Conservation (phyloP, 805 yeast genomes). For the Scheffersomyces spartinae region DNA sequence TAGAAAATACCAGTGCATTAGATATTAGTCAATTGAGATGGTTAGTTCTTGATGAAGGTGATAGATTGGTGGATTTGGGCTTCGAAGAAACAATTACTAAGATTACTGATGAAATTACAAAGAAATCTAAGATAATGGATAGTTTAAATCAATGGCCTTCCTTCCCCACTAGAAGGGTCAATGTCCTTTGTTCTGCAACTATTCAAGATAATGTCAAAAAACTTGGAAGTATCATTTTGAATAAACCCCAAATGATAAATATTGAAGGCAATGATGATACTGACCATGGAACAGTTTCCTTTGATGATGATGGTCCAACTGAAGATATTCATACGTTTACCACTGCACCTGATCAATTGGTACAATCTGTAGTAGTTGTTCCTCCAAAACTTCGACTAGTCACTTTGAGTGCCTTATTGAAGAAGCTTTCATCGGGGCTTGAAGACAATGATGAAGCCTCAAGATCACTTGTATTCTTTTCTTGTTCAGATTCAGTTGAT, state of each 20-base stretch:
- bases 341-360: constrained; percentile 82
- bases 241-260: constrained; percentile 62
- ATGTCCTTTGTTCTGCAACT: constrained; percentile 90
- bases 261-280: constrained; percentile 13
- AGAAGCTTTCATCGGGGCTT: constrained; percentile 25
- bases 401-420: constrained; percentile 57
- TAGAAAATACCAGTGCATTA: constrained; percentile 74
- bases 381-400: constrained; percentile 91
- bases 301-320: constrained; percentile 9
- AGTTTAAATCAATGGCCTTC: constrained; percentile 32
- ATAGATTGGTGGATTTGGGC: constrained; percentile 88
- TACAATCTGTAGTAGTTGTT: constrained; percentile 69
- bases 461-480: constrained; percentile 73
- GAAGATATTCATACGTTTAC: constrained; percentile 12
- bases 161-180: constrained; percentile 62
- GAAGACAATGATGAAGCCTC: constrained; percentile 17
- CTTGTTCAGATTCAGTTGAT: constrained; percentile 95
- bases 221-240: constrained; percentile 67
- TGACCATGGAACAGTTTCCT: constrained; percentile 18
- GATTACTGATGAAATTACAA: constrained; percentile 51
- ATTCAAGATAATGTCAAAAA: constrained; percentile 70
- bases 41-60: constrained; percentile 95
- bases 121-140: constrained; percentile 25
- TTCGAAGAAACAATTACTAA: constrained; percentile 86
- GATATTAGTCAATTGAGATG: constrained; percentile 68